Conservation (phyloP, 768 basidiomycete species). For the Agrocybe praecox region DNA sequence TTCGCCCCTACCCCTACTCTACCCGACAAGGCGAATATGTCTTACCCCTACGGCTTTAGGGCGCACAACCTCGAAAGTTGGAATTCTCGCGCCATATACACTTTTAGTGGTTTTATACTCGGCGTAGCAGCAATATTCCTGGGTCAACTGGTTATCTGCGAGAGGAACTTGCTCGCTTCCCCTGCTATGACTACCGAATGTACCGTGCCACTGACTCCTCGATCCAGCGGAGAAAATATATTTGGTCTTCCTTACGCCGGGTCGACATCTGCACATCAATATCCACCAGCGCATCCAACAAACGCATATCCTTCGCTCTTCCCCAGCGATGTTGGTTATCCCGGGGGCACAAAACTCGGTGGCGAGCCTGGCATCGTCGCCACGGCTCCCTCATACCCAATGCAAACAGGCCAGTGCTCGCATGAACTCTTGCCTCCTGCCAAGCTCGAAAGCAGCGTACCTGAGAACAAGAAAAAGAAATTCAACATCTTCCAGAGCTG, state of each 20-base stretch:
- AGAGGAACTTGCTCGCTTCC: too few species aligned
- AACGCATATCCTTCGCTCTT: constrained; percentile 74
- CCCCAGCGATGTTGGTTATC: constrained; percentile 76
- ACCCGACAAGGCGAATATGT: too few species aligned
- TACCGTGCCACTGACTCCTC: too few species aligned
- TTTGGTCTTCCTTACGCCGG: constrained; percentile 72
- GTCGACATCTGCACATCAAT: constrained; percentile 68
- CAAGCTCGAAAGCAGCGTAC: constrained; percentile 1
- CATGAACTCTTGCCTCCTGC: constrained; percentile 62
- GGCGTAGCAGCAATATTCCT: too few species aligned
- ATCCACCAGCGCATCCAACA: constrained; percentile 74
- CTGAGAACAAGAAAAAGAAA: constrained; percentile 21
- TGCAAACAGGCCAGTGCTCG: constrained; percentile 63
- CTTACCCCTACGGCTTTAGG: too few species aligned
- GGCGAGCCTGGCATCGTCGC: constrained; percentile 73
- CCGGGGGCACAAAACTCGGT: constrained; percentile 78
- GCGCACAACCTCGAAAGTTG: too few species aligned
- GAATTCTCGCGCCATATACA: too few species aligned
- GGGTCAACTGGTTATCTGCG: too few species aligned
- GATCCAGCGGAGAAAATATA: constrained; percentile 8
- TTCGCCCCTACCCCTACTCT: too few species aligned
- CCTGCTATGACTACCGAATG: too few species aligned
- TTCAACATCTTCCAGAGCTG: constrained; percentile 78
- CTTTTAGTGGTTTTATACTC: too few species aligned
- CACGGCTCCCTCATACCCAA: constrained; percentile 78